Evolutionary conservation across 805 yeast genomes (phyloP).

Genomic region (Kodamaea leandrae): DNA sequence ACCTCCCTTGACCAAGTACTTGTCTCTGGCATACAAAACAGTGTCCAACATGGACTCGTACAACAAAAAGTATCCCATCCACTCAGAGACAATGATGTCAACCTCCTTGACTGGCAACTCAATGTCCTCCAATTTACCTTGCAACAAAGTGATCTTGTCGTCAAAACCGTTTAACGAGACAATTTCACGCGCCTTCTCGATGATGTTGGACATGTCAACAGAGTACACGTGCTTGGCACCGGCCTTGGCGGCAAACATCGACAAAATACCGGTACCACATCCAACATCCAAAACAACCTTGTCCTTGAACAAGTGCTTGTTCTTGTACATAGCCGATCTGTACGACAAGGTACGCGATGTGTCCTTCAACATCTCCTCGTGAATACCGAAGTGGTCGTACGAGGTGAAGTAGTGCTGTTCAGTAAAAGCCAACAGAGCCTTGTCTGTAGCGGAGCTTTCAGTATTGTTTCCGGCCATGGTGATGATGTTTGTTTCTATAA

Average conservation of each 20-base stretch:
- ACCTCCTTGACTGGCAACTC: constrained; percentile 80
- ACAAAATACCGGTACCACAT: constrained; percentile 96
- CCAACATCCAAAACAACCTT: constrained; percentile 97
- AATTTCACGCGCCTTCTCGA: constrained; percentile 92
- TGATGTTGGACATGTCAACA: constrained; percentile 95
- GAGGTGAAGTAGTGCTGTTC: constrained; percentile 96
- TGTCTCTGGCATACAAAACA: constrained; percentile 90
- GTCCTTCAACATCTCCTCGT: constrained; percentile 98
- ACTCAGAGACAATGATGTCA: constrained; percentile 92
- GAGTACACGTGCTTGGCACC: constrained; percentile 98
- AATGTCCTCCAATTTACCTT: constrained; percentile 94
- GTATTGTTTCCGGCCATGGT: not conserved
- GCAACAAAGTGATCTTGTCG: constrained; percentile 81
- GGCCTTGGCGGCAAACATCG: constrained; percentile 98
- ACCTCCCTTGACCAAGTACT: constrained; percentile 78
- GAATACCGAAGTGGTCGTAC: constrained; percentile 96
- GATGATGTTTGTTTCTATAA: not conserved
- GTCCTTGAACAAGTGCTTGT: constrained; percentile 84
- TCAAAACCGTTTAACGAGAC: constrained; percentile 78
- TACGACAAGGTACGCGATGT: constrained; percentile 87
- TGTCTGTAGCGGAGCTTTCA: constrained; percentile 55
- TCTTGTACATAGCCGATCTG: constrained; percentile 87
- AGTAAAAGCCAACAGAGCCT: constrained; percentile 56
- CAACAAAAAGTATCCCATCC: constrained; percentile 98
- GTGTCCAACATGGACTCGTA: constrained; percentile 98